phyloP scores from a whole-genome alignment of 2,329 filamentous ascomycete genomes.

The Dendryphion nanum region DNA sequence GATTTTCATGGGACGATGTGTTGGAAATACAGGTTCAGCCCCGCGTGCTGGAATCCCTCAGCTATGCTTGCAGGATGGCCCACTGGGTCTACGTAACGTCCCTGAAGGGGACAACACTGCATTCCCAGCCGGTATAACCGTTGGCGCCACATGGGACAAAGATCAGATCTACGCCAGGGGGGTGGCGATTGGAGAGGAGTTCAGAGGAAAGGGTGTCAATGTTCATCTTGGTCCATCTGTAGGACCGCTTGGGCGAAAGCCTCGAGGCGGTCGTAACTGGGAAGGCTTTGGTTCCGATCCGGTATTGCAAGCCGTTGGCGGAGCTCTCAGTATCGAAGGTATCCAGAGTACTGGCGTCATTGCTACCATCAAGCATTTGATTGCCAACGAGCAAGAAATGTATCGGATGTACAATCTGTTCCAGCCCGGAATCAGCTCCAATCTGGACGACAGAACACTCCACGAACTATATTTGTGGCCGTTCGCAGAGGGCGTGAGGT shows the following conservation, averaged over 20 bases:
- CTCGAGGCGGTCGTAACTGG: conserved; percentile 68
- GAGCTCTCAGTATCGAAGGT: conserved; percentile 73
- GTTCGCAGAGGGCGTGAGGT: conserved; percentile 74
- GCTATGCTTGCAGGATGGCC: conserved; percentile 63
- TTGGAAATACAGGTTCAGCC: conserved; percentile 74
- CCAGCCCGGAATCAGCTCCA: conserved; percentile 46
- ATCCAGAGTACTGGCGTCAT: conserved; percentile 73
- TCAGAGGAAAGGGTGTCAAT: conserved; percentile 71
- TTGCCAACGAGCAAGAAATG: conserved; percentile 70
- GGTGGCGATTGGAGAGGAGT: conserved; percentile 68
- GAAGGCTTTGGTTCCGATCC: conserved; percentile 72
- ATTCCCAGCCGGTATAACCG: conserved; percentile 77
- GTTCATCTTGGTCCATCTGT: conserved; percentile 69
- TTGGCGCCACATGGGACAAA: conserved; percentile 74
- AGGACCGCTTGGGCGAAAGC: conserved; percentile 66
- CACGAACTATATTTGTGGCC: conserved; percentile 86
- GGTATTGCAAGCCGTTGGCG: conserved; percentile 69
- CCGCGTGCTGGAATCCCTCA: conserved; percentile 68
- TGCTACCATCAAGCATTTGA: conserved; percentile 66
- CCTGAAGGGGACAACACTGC: conserved; percentile 70
- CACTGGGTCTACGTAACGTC: conserved; percentile 63
- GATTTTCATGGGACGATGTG: conserved; percentile 68
- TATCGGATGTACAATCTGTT: conserved; percentile 46
- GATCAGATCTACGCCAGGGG: conserved; percentile 67
- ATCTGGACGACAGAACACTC: conserved; percentile 72